Evolutionary conservation across 2,329 filamentous ascomycete species (phyloP).

Genomic region (Monosporascus sp.): DNA sequence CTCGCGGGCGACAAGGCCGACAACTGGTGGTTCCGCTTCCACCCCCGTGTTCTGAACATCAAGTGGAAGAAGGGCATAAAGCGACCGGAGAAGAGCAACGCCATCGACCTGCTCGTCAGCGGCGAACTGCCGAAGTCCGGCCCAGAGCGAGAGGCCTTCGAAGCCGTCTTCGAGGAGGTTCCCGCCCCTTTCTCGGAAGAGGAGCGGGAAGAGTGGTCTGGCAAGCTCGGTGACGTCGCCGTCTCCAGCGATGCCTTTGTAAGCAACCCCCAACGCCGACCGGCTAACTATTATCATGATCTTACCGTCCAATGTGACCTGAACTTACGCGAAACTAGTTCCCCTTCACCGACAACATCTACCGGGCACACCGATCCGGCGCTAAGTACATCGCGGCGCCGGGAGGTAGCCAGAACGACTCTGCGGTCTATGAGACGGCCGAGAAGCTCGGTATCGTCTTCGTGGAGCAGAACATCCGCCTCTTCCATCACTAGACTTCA

Average conservation of each 20-base stretch:
- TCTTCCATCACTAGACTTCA: conserved; percentile 83
- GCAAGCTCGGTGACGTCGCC: conserved; percentile 74
- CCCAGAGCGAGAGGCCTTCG: conserved; percentile 79
- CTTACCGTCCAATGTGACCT: background rate
- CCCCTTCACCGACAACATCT: conserved; percentile 97
- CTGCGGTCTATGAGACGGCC: conserved; percentile 77
- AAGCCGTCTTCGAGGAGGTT: conserved; percentile 84
- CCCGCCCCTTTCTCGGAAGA: conserved; percentile 75
- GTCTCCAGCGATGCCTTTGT: conserved; percentile 94
- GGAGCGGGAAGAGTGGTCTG: conserved; percentile 82
- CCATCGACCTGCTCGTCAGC: conserved; percentile 90
- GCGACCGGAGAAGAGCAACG: conserved; percentile 95
- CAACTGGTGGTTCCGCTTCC: conserved; percentile 99
- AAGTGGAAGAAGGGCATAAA: conserved; percentile 98
- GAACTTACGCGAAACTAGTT: conserved; percentile 53
- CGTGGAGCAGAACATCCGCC: conserved; percentile 86
- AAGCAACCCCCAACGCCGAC: conserved; percentile 36
- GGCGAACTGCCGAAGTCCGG: conserved; percentile 81
- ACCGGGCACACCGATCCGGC: conserved; percentile 80
- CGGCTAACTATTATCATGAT: background rate
- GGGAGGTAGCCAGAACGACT: conserved; percentile 81
- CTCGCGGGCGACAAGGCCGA: conserved; percentile 97
- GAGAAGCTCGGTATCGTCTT: conserved; percentile 91
- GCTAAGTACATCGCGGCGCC: conserved; percentile 96
- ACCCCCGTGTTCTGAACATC: conserved; percentile 78